Conservation (phyloP, 768 basidiomycete genomes). For the Amanita molliuscula region DNA sequence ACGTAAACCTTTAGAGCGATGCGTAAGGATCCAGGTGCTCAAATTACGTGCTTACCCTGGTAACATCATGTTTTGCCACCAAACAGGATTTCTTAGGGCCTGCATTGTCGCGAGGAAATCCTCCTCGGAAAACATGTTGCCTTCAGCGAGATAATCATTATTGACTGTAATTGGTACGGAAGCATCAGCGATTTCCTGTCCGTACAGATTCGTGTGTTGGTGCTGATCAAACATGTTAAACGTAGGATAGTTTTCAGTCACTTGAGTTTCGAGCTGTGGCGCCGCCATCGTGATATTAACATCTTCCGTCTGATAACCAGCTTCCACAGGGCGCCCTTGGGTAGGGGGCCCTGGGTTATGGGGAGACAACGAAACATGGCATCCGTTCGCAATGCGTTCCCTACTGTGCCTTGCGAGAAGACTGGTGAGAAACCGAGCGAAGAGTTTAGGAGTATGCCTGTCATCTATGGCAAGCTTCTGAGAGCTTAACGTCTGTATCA, state of each 20-base stretch:
- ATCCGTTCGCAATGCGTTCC: conserved; percentile 49
- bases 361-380: conserved; percentile 40
- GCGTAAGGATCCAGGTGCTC: neutral
- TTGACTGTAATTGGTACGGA: conserved; percentile 33
- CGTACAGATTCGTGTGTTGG: conserved; percentile 27
- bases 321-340: neutral
- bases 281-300: neutral
- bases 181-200: conserved; percentile 31
- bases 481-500: conserved; percentile 64
- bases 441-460: conserved; percentile 69
- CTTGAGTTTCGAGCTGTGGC: neutral
- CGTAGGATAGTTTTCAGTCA: neutral
- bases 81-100: conserved; percentile 58
- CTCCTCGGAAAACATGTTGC: conserved; percentile 31
- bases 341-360: conserved; percentile 17
- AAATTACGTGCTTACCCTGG: conserved; percentile 42
- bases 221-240: neutral
- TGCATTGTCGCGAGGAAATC: conserved; percentile 66
- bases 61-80: conserved; percentile 82
- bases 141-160: conserved; percentile 25
- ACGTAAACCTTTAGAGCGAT: conserved; percentile 19
- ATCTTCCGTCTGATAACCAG: neutral
- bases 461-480: conserved; percentile 74
- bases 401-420: conserved; percentile 60
- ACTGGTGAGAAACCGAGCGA: conserved; percentile 71